Conservation (phyloP, 257 asterid species). For the Avicennia marina region DNA sequence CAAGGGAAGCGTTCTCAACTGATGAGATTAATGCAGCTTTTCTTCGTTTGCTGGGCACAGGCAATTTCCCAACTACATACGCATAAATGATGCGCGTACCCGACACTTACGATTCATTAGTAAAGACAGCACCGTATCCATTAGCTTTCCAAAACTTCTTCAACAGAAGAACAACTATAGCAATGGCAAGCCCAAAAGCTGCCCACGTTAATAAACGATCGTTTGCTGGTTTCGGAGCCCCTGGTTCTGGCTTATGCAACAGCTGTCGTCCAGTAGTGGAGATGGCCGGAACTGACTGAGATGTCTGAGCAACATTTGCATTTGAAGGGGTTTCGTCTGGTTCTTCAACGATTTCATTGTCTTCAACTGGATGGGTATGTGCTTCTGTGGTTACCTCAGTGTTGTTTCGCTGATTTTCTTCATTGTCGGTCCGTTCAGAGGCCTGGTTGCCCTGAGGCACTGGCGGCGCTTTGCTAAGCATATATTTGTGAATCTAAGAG, state of each 20-base stretch:
- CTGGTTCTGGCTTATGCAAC: constrained; percentile 25
- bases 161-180: constrained; percentile 52
- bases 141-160: constrained; percentile 66
- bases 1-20: too few relatives aligned
- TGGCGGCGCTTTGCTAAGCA: constrained; percentile 65
- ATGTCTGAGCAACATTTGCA: constrained; percentile 37
- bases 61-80: too few relatives aligned
- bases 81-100: too few relatives aligned
- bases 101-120: constrained; percentile 46
- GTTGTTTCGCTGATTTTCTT: constrained; percentile 20
- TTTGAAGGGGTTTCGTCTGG: constrained; percentile 29
- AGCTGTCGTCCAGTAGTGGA: constrained; percentile 19
- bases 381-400: constrained; percentile 24
- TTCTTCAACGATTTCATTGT: constrained; percentile 33
- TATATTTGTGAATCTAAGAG: constrained; percentile 67
- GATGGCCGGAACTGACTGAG: constrained; percentile 26
- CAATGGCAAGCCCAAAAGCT: constrained; percentile 61
- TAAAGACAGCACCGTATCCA: constrained; percentile 51
- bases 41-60: too few relatives aligned
- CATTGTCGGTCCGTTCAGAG: constrained; percentile 21
- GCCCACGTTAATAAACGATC: constrained; percentile 69
- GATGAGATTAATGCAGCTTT: too few relatives aligned
- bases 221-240: constrained; percentile 32
- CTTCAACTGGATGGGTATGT: constrained; percentile 27
- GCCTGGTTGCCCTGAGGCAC: constrained; percentile 44